A percentile compares a stretch with the other conserved stretches of the same genome.
Conservation (phyloP, 345 rosid species). For the Stellera chamaejasme region DNA sequence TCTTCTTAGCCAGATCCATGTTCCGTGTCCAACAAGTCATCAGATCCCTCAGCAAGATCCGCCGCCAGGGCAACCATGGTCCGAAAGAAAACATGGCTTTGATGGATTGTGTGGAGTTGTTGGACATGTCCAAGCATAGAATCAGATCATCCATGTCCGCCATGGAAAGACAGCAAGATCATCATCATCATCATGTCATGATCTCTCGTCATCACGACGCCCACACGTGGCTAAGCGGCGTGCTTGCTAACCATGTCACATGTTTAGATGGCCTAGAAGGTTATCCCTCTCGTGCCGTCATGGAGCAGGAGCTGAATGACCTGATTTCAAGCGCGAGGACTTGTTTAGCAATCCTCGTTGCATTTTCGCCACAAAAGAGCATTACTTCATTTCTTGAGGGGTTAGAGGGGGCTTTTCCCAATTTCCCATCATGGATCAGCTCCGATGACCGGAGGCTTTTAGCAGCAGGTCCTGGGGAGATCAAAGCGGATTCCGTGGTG, state of each 20-base stretch:
- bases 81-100: slow-evolving; percentile 30
- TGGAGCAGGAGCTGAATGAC: slow-evolving; percentile 34
- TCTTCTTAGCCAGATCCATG: slow-evolving; percentile 27
- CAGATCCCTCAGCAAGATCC: slow-evolving; percentile 10
- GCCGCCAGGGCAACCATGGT: slow-evolving; percentile 20
- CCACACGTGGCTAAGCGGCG: slow-evolving; percentile 72
- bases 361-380: slow-evolving; percentile 16
- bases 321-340: slow-evolving; percentile 49
- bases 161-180: slow-evolving; percentile 21
- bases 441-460: slow-evolving; percentile 42
- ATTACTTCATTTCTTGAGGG: slow-evolving; percentile 4
- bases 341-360: slow-evolving; percentile 46
- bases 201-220: slow-evolving; percentile 33
- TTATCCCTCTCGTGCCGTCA: slow-evolving; percentile 15
- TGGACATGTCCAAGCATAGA: slow-evolving; percentile 50
- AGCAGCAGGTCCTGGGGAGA: slow-evolving; percentile 21
- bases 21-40: slow-evolving; percentile 19
- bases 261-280: slow-evolving; percentile 51
- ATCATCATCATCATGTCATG: slow-evolving; percentile 17
- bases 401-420: slow-evolving; percentile 28
- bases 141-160: slow-evolving; percentile 38
- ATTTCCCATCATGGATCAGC: slow-evolving; percentile 37
- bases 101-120: slow-evolving; percentile 44
- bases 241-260: slow-evolving; percentile 73
- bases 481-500: slow-evolving; percentile 57